Evolutionary conservation across 192 early-diverging fungal genomes (phyloP).

Genomic region (Chytriomyces confervae): DNA sequence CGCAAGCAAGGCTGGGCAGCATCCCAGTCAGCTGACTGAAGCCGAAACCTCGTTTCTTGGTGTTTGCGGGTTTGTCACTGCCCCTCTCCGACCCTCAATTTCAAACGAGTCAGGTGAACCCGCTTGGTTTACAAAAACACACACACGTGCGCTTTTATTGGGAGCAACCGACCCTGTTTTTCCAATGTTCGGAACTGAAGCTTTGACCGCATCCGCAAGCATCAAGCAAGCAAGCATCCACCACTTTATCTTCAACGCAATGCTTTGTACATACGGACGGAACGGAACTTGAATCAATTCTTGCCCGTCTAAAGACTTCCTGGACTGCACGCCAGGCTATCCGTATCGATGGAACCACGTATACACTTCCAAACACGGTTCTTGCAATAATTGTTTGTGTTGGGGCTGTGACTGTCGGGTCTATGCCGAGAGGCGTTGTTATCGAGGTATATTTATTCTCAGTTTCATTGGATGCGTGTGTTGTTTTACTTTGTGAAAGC

Average conservation of each 20-base stretch:
- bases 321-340: slow-evolving; percentile 28
- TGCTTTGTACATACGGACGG: not conserved
- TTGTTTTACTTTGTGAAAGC: not conserved
- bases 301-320: slow-evolving; percentile 15
- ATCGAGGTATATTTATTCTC: slow-evolving; percentile 14
- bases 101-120: too few relatives aligned
- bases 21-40: too few relatives aligned
- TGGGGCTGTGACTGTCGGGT: slow-evolving; percentile 23
- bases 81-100: too few relatives aligned
- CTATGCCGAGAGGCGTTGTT: slow-evolving; percentile 24
- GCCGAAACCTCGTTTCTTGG: too few relatives aligned
- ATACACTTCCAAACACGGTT: slow-evolving; percentile 4
- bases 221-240: not conserved
- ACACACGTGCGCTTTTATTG: too few relatives aligned
- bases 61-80: too few relatives aligned
- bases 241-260: not conserved
- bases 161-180: too few relatives aligned
- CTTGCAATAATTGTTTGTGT: not conserved
- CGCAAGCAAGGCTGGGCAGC: too few relatives aligned
- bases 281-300: slow-evolving; percentile 21
- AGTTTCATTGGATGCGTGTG: not conserved
- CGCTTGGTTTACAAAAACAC: too few relatives aligned
- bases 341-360: slow-evolving; percentile 9
- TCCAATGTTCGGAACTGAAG: too few relatives aligned
- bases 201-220: too few relatives aligned